Evolutionary conservation across 23 red algal genomes (phyloP).

Genomic region (Chondrus crispus): DNA sequence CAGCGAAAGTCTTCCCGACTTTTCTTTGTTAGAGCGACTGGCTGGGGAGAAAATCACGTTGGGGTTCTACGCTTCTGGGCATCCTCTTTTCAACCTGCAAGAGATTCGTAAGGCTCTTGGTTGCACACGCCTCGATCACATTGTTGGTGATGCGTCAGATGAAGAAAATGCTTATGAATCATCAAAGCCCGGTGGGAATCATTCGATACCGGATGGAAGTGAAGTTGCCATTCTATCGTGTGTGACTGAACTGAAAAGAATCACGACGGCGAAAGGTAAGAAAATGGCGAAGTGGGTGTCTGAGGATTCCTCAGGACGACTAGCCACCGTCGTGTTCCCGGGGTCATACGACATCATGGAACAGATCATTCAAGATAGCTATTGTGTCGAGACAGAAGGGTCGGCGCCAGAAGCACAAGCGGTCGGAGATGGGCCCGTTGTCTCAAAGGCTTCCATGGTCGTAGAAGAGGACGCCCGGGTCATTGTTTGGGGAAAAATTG

Average conservation of each 20-base stretch:
- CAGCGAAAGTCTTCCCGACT: conserved; percentile 14
- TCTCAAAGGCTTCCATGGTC: conserved; percentile 1
- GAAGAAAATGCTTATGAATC: background rate
- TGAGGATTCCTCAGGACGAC: conserved; percentile 28
- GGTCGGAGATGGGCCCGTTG: background rate
- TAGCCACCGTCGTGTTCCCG: conserved; percentile 49
- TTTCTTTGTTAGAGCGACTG: conserved; percentile 37
- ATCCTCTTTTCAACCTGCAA: conserved; percentile 47
- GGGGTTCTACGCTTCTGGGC: conserved; percentile 75
- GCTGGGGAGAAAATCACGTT: conserved; percentile 53
- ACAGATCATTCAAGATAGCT: background rate
- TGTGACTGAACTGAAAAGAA: conserved; percentile 24
- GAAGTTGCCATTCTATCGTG: conserved; percentile 39
- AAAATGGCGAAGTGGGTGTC: conserved; percentile 53
- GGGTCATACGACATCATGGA: conserved; percentile 31
- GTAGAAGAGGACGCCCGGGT: conserved; percentile 60
- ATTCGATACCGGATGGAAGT: conserved; percentile 1
- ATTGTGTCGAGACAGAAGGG: background rate
- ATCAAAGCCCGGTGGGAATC: background rate
- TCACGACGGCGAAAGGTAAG: conserved; percentile 51
- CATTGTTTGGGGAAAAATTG: conserved; percentile 71
- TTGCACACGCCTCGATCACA: conserved; percentile 13
- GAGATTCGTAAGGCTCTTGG: conserved; percentile 9
- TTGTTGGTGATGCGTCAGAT: conserved; percentile 33
- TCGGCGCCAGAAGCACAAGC: background rate